Evolutionary conservation across 495 filamentous ascomycete species (phyloP).

Genomic region (Physcia stellaris): DNA sequence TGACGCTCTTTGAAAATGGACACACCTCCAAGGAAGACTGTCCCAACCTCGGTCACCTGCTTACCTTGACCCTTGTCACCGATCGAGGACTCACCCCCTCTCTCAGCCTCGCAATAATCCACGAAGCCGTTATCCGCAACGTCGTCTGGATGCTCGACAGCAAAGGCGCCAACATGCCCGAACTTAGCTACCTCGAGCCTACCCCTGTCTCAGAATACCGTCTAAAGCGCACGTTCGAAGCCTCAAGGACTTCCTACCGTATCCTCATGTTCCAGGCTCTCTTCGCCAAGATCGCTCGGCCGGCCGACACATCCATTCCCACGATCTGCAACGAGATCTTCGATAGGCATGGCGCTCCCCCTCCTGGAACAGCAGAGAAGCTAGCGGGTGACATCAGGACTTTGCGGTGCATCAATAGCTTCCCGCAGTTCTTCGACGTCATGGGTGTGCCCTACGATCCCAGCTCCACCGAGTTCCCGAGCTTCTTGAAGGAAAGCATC

Average conservation of each 20-base stretch:
- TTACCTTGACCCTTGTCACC: constrained; percentile 32
- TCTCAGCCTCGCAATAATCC: constrained; percentile 30
- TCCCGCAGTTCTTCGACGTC: constrained; percentile 27
- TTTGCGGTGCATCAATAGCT: constrained; percentile 28
- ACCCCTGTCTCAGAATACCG: too few species aligned
- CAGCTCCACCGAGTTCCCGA: constrained; percentile 18
- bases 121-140: constrained; percentile 34
- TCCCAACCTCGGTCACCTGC: constrained; percentile 36
- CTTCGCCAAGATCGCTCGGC: constrained; percentile 31
- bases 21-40: constrained; percentile 27
- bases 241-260: constrained; percentile 32
- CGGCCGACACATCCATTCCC: constrained; percentile 20
- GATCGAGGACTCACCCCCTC: constrained; percentile 25
- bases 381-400: constrained; percentile 28
- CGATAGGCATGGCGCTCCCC: constrained; percentile 32
- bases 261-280: constrained; percentile 40
- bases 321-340: constrained; percentile 32
- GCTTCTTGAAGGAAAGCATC: constrained; percentile 25
- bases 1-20: constrained; percentile 25
- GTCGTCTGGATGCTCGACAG: constrained; percentile 37
- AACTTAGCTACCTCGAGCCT: constrained; percentile 33
- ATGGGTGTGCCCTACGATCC: constrained; percentile 26
- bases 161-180: constrained; percentile 25
- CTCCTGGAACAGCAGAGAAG: constrained; percentile 23
- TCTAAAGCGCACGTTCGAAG: constrained; percentile 32